A percentile compares a stretch with the other conserved stretches of the same genome.
phyloP scores from a whole-genome alignment of 257 asterid genomes.

The Plectranthus barbatus region DNA sequence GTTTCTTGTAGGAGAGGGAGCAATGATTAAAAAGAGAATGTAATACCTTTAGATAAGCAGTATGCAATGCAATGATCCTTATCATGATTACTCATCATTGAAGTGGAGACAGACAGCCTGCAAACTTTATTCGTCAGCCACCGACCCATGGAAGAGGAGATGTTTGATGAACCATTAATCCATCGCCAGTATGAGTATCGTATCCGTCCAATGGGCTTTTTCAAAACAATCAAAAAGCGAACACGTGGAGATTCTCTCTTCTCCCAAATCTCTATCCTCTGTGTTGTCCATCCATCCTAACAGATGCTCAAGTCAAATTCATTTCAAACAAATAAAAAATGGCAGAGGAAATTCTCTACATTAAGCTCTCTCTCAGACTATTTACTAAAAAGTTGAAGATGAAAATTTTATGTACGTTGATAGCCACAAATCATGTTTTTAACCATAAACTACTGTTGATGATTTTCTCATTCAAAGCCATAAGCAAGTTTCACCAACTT shows the following conservation, averaged over 20 bases:
- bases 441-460: background rate
- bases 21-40: constrained; percentile 21
- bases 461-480: background rate
- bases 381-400: no score
- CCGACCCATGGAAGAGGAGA: constrained; percentile 9
- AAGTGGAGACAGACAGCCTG: constrained; percentile 18
- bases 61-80: background rate
- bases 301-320: constrained; percentile 7
- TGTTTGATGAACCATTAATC: constrained; percentile 6
- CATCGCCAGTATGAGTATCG: constrained; percentile 1
- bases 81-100: constrained; percentile 15
- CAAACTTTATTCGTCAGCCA: constrained; percentile 23
- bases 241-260: constrained; percentile 16
- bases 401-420: no score
- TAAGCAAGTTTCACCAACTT: background rate
- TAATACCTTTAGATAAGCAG: constrained; percentile 20
- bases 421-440: no score
- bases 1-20: constrained; percentile 15
- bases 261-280: constrained; percentile 14
- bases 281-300: constrained; percentile 25
- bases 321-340: constrained; percentile 15
- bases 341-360: constrained; percentile 12
- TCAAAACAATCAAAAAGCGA: constrained; percentile 14
- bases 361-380: no score
- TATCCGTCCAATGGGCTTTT: constrained; percentile 10